A percentile compares a stretch with the other conserved stretches of the same genome.
Evolutionary conservation across 306 rosid species (phyloP).

Genomic region (Prosopis cineraria): DNA sequence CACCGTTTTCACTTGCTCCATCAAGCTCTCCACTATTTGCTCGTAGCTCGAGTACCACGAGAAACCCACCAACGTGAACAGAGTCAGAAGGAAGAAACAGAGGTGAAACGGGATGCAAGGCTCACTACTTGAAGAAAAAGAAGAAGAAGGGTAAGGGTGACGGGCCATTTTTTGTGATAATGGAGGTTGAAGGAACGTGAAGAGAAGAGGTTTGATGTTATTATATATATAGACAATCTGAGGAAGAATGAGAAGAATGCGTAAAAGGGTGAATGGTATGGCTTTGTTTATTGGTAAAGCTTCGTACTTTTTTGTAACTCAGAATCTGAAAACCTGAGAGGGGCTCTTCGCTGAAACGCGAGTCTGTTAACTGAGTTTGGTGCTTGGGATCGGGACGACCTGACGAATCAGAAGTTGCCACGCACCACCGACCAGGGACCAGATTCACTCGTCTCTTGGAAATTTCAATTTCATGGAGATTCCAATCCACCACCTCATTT

Average conservation of each 20-base stretch:
- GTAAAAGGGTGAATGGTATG: neutral
- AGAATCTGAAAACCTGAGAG: neutral
- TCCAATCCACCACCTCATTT: neutral
- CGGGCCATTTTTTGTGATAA: neutral
- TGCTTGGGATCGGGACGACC: conserved; percentile 20
- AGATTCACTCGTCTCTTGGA: neutral
- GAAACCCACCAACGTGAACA: conserved; percentile 50
- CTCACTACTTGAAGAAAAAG: conserved; percentile 37
- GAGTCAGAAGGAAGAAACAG: conserved; percentile 56
- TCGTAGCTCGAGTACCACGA: conserved; percentile 72
- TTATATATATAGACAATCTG: conserved; percentile 36
- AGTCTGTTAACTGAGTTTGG: neutral
- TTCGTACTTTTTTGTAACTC: conserved; percentile 30
- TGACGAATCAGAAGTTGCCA: conserved; percentile 39
- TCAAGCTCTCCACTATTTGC: conserved; percentile 51
- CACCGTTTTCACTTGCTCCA: conserved; percentile 61
- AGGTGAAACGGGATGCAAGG: conserved; percentile 62
- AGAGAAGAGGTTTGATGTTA: conserved; percentile 22
- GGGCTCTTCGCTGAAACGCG: too few relatives aligned
- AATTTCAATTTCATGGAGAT: neutral
- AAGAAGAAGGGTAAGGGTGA: conserved; percentile 18
- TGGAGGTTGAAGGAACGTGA: neutral
- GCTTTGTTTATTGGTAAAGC: conserved; percentile 21
- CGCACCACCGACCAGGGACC: conserved; percentile 54
- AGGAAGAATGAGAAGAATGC: neutral